Percentiles rank a stretch among this genome's conserved stretches.
phyloP scores from a whole-genome alignment of 106 monocot species.

The Platanthera guangdongensis region DNA sequence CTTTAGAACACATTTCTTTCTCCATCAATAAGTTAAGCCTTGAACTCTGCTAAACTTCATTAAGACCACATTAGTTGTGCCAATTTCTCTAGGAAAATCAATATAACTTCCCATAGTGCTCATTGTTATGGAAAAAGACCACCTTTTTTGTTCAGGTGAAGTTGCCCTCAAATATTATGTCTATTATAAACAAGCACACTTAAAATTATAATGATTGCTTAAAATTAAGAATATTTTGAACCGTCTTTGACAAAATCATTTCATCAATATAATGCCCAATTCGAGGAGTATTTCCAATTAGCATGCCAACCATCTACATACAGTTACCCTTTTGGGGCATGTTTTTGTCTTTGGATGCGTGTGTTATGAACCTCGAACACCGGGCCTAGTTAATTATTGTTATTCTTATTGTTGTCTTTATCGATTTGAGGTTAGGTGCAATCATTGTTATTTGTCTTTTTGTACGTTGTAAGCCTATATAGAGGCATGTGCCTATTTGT shows the following conservation, averaged over 20 bases:
- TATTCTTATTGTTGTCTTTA: no score
- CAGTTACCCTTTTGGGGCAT: neutral
- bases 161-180: neutral
- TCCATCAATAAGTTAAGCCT: no score
- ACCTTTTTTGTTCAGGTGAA: neutral
- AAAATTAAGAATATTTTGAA: neutral
- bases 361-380: no score
- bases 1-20: no score
- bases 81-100: neutral
- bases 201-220: neutral
- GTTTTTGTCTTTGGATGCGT: neutral
- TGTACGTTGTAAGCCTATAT: no score
- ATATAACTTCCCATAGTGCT: neutral
- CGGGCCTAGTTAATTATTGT: no score
- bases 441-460: no score
- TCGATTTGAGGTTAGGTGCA: no score
- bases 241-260: neutral
- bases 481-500: no score
- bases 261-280: neutral
- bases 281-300: neutral
- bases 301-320: neutral
- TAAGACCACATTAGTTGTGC: neutral
- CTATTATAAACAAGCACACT: neutral
- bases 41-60: no score
- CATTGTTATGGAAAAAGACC: neutral